A percentile compares a stretch with the other conserved stretches of the same genome.
phyloP scores from a whole-genome alignment of 2,329 filamentous ascomycete genomes.

The Knoxdaviesia capensis region DNA sequence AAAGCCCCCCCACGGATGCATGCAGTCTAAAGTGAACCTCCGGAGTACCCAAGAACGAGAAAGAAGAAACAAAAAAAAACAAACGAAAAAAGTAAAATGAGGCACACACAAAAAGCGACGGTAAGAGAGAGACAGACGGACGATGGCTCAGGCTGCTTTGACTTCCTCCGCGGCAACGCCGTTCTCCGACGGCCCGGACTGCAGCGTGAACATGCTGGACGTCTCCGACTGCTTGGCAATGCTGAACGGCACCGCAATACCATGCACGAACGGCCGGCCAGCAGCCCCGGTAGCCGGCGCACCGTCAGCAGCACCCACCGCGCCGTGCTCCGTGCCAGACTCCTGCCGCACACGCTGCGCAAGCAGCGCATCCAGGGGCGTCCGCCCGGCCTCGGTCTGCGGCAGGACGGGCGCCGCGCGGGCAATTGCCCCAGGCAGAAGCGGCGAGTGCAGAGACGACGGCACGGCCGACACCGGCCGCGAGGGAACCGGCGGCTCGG shows the following conservation, averaged over 20 bases:
- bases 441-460: constrained; percentile 1
- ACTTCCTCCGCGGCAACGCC: background rate
- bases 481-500: background rate
- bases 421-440: background rate
- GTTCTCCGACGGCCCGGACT: constrained; percentile 16
- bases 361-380: constrained; percentile 4
- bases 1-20: no score
- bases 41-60: no score
- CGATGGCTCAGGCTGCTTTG: background rate
- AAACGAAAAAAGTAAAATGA: background rate
- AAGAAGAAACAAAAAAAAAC: background rate
- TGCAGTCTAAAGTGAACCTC: no score
- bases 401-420: no score
- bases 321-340: constrained; percentile 19
- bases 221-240: constrained; percentile 42
- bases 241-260: constrained; percentile 55
- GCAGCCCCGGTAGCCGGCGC: constrained; percentile 27
- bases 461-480: background rate
- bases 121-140: background rate
- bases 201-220: constrained; percentile 50
- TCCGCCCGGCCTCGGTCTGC: no score
- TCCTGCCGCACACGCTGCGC: constrained; percentile 2
- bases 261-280: constrained; percentile 43
- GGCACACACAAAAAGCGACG: background rate
- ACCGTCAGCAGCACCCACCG: constrained; percentile 19